A percentile compares a stretch with the other conserved stretches of the same genome.
Conservation (phyloP, 2,329 filamentous ascomycete genomes). For the Cephalotrichum gorgonifer region DNA sequence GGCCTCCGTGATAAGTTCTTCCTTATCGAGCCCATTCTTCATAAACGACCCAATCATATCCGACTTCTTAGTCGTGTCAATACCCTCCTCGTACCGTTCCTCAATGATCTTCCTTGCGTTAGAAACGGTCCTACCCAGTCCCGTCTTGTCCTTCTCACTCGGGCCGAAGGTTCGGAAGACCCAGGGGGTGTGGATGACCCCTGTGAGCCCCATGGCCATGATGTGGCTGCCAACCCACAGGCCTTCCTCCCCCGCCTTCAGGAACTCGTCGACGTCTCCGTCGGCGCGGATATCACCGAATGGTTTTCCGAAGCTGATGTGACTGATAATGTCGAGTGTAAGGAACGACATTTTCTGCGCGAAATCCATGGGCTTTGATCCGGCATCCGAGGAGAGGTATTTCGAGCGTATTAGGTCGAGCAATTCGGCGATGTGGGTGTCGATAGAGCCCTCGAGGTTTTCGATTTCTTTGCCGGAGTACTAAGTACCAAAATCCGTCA, state of each 20-base stretch:
- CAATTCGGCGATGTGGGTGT: constrained; percentile 33
- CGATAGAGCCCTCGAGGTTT: constrained; percentile 35
- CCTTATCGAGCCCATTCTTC: constrained; percentile 24
- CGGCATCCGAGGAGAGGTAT: constrained; percentile 21
- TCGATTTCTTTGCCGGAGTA: constrained; percentile 43
- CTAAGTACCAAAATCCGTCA: not conserved
- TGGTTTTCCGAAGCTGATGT: constrained; percentile 36
- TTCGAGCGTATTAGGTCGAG: constrained; percentile 28
- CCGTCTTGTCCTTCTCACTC: constrained; percentile 23
- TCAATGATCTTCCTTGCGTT: constrained; percentile 17
- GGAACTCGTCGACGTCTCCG: constrained; percentile 34
- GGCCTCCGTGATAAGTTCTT: constrained; percentile 31
- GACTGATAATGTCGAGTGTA: constrained; percentile 42
- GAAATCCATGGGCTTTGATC: constrained; percentile 34
- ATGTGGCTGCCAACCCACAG: constrained; percentile 31
- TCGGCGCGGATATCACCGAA: constrained; percentile 35
- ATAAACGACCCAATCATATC: constrained; percentile 42
- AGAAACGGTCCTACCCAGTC: constrained; percentile 32
- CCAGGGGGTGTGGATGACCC: constrained; percentile 25
- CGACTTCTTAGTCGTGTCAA: constrained; percentile 12
- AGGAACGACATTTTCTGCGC: constrained; percentile 38
- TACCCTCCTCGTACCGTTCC: constrained; percentile 12
- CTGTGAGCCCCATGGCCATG: constrained; percentile 28
- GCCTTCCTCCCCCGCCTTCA: constrained; percentile 28
- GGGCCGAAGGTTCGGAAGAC: constrained; percentile 35